Base-by-base conservation (phyloP, 352 stramenopile species). In the Globisporangium okanoganense region DNA sequence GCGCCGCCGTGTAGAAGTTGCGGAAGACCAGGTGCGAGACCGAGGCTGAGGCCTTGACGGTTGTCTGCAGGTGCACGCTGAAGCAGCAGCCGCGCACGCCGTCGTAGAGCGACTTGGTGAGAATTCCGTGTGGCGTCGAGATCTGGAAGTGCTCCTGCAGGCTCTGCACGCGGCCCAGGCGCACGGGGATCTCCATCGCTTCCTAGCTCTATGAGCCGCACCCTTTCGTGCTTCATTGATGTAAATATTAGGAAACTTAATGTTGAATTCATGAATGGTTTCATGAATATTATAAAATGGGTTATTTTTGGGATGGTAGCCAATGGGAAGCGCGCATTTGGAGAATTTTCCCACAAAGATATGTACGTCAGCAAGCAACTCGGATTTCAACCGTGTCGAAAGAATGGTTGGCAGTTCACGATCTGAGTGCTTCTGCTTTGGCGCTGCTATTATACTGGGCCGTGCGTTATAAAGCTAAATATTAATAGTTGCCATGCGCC, bases 1-100 rank as follows among this genome's bases (percentile, higher is more conserved):
- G 58, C 6, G 68, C 72, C 8, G 76, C 75, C 1, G 76, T 62
- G 68, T 92, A 92, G 56, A 78, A 90, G 65, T 92, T 92, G 62
- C 78, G 78, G 47, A 90, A 90, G 31, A 78, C 70, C 31, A 88
- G 58, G 36, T 64, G 64, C 58, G 62, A 73, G 18, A 73, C 51
- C 9, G 61, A 55, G 7, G 7, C 27, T 6, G 31, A 20, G 16
- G 18, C n/a, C 41, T 40, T 29, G 22, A 59, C 55, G 35, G 60
- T 40, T 4, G 52, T 59, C 13, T 62, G 33, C 40, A 89, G 65
- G 2, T 73, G 61, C 59, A 89, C 57, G 24, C 72, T 70, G 66
- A 87, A 80, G 40, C 67, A 70, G 33, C 58, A 48, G 36, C 64
- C 66, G 27, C 79, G 74, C 20, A 76, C 75, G 27, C 57, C 53